Evolutionary conservation across 192 early-diverging fungal species (phyloP).

Genomic region (Phycomyces blakesleeanus): DNA sequence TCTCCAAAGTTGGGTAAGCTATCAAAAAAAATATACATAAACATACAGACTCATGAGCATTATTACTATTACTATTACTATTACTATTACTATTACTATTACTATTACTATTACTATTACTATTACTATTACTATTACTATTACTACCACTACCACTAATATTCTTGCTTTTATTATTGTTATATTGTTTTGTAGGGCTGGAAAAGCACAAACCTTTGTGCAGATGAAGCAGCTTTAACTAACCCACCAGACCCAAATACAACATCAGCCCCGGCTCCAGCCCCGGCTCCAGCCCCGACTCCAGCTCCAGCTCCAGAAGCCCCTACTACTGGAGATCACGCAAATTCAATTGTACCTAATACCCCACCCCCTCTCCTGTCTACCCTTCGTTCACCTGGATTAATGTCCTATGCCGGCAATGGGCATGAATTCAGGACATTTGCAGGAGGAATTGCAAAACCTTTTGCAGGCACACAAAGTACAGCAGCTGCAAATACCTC

Average conservation of each 20-base stretch:
- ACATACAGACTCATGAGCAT: too few relatives aligned
- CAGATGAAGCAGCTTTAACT: slow-evolving; percentile 14
- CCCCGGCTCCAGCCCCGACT: neutral
- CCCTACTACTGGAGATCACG: neutral
- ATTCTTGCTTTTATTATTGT: too few relatives aligned
- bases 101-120: too few relatives aligned
- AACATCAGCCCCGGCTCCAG: neutral
- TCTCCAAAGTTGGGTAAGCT: slow-evolving; percentile 53
- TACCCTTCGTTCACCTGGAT: neutral
- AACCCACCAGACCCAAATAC: slow-evolving; percentile 1
- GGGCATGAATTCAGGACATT: neutral
- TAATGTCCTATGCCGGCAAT: neutral
- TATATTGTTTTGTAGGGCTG: slow-evolving; percentile 24
- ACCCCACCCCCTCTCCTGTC: slow-evolving; percentile 6
- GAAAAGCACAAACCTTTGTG: slow-evolving; percentile 34
- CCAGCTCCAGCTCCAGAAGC: neutral
- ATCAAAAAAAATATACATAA: too few relatives aligned
- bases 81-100: too few relatives aligned
- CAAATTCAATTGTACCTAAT: neutral
- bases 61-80: too few relatives aligned
- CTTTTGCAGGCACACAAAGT: slow-evolving; percentile 1
- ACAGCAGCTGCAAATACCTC: neutral
- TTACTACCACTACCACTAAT: too few relatives aligned
- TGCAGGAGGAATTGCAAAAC: neutral
- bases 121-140: too few relatives aligned